Percentiles rank a stretch among this genome's conserved stretches.
These are phyloP conservation scores for Gossypium arboreum DNA, from an alignment of 345 rosid genomes.

Conservation along the genomic window DNA sequence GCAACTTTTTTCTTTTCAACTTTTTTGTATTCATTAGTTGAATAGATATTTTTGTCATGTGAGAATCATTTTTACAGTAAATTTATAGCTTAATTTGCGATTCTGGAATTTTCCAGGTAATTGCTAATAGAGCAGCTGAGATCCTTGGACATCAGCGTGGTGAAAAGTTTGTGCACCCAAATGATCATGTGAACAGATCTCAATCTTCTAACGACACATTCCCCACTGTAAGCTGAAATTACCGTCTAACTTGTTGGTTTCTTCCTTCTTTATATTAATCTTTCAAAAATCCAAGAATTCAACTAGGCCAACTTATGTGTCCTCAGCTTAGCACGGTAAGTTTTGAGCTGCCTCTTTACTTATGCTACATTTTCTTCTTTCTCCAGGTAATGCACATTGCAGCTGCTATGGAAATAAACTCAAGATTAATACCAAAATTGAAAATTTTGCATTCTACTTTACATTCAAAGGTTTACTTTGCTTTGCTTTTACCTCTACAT, in stretches of 20 bases:
- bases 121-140: conserved; percentile 97
- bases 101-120: conserved; percentile 48
- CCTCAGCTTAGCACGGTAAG: background rate
- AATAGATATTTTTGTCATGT: background rate
- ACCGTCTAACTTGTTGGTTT: conserved; percentile 13
- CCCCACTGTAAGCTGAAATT: conserved; percentile 67
- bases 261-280: background rate
- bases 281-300: background rate
- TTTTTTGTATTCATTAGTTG: background rate
- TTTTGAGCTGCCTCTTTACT: background rate
- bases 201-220: conserved; percentile 97
- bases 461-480: conserved; percentile 62
- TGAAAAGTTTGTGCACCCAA: conserved; percentile 86
- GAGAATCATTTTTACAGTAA: background rate
- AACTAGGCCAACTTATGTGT: background rate
- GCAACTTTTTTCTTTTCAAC: background rate
- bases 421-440: conserved; percentile 75
- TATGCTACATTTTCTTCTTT: conserved; percentile 16
- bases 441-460: conserved; percentile 64
- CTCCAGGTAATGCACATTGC: conserved; percentile 96
- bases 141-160: conserved; percentile 90
- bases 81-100: background rate
- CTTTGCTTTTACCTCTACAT: conserved; percentile 11
- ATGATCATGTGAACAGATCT: conserved; percentile 95
- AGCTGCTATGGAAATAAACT: conserved; percentile 82